Evolutionary conservation across 129 eudicot species (phyloP), one percentile per base, ranked within the genome.

Genomic region (Mikania micrantha): DNA sequence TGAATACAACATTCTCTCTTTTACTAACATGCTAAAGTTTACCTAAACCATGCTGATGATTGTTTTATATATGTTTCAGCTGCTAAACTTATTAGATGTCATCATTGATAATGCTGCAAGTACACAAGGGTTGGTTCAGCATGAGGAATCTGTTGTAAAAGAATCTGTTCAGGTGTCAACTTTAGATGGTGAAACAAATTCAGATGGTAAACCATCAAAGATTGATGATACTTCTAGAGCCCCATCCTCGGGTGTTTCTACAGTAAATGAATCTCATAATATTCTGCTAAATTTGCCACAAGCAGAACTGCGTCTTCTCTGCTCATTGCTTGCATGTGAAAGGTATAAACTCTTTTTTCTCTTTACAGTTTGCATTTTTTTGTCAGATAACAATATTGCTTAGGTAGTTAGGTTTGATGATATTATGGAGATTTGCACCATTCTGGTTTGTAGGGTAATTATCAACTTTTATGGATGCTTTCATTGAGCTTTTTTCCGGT

Each of bases 311-410:
- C 85, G 96, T 41, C 95, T 86, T 54, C 85, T 93, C 12, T 93
- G 98, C 73, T 86, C 98, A 57, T 70, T 93, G 72, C 95, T 93
- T 73, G 96, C 98, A 48, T 82, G 83, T 53, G 98, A 93, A 77
- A 82, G 98, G 99, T 93, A 84, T 39, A 32, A 32, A 32, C 36
- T 1, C 6, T 32, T 73, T 12, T 7, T 24, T 49, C 2, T 35
- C 28, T 74, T 64, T 27, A 42, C 27, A 15, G 2, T 53, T 21
- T 32, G 4, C 36, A 12, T n/a, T 8, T 27, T 24, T 6, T 25
- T 12, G 13, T 3, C 25, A 41, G 36, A 32, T 32, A 32, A 0
- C 6, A 32, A 32, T 32, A 32, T 36, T 36, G 41, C 41, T 9
- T 36, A 4, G 41, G 41, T 36, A 12, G 12, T 9, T 36, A 4